These are phyloP conservation scores for Tardiomyces blankii DNA, from an alignment of 1,139 yeast genomes.

Conservation along the genomic window DNA sequence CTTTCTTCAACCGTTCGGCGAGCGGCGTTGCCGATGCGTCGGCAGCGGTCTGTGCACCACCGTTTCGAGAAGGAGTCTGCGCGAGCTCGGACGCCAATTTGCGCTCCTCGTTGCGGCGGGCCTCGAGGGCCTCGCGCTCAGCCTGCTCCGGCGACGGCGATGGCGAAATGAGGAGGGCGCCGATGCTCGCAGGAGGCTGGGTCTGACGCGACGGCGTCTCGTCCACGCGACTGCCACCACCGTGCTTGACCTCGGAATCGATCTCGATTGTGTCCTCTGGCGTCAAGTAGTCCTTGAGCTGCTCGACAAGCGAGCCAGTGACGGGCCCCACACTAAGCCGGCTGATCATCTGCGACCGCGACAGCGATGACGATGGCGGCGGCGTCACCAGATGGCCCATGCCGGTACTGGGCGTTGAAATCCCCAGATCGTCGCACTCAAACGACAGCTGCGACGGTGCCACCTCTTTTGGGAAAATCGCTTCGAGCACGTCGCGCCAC, in stretches of 20 bases:
- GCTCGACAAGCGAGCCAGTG: slow-evolving; percentile 11
- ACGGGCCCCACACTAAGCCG: slow-evolving; percentile 7
- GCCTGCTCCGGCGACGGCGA: neutral
- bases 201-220: no score
- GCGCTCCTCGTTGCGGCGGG: neutral
- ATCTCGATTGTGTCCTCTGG: neutral
- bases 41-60: neutral
- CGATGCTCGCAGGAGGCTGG: neutral
- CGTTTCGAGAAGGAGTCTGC: neutral
- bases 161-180: neutral
- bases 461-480: slow-evolving; percentile 1
- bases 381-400: neutral
- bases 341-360: neutral
- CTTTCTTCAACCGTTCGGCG: neutral
- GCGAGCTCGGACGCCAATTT: neutral
- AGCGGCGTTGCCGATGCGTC: neutral
- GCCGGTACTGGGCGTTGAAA: slow-evolving; percentile 1
- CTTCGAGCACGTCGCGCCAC: slow-evolving; percentile 6
- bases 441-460: neutral
- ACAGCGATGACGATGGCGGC: neutral
- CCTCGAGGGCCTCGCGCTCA: neutral
- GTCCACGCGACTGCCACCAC: neutral
- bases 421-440: slow-evolving; percentile 6
- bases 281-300: slow-evolving; percentile 9
- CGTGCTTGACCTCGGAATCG: neutral